Evolutionary conservation across 73 alveolate species (phyloP), one percentile per base, ranked within the genome.

Genomic region (Breviolum minutum): DNA sequence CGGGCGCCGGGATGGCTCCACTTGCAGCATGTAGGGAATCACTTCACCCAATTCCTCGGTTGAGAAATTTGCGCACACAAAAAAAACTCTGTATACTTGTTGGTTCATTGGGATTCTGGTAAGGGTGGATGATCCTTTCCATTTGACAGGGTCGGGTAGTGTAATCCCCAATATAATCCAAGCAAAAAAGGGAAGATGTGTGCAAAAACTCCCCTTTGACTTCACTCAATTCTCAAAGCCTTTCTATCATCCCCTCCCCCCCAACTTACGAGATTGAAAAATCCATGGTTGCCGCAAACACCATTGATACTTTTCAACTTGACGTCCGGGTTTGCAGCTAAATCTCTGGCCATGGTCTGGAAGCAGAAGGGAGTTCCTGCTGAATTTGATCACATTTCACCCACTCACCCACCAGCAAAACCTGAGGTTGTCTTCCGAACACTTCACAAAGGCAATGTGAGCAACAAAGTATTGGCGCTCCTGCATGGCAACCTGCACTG

Each of bases 41-140:
- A 89, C 30, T 73, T 89, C 96, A 16, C 14, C 85, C 96, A 89
- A 69, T 29, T 89, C 96, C 96, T 89, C 26, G 62, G 96, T 19
- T 40, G 54, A 40, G 54, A 40, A 40, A 40, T 40, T 40, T 40
- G 5, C 0, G 54, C 63, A 68, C 77, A 14, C 77, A 22, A 68
- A 14, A 14, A 68, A 22, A 68, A 14, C 77, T 14, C 77, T 22
- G 77, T 68, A 17, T 14, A 68, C 77, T 68, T 4, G 77, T 40
- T 40, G 54, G 54, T 40, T 40, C 54, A 40, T 40, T 2, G 54
- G 54, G 54, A 40, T 40, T 40, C 54, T 6, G 17, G 77, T 22
- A 68, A 68, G 24, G 17, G n/a, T 68, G 8, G 24, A 68, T 22
- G 77, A 17, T 68, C n/a, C 2, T 22, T 68, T 14, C n/a, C n/a